phyloP scores from a whole-genome alignment of 225 moss, liverwort and hornwort genomes.

The Rhytidiadelphus loreus region DNA sequence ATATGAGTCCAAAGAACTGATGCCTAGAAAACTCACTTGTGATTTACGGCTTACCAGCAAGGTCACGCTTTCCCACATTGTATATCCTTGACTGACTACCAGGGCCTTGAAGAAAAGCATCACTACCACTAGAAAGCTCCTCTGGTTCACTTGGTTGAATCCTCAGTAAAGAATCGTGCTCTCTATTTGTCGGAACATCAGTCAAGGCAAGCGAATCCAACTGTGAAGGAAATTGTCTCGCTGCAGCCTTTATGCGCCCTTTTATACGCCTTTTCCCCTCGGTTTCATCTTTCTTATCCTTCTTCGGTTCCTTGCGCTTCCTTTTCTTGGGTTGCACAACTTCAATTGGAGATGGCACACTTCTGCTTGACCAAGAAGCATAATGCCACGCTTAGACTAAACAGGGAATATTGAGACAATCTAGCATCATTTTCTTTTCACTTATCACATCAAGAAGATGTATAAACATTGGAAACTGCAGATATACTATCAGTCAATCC shows the following conservation, averaged over 20 bases:
- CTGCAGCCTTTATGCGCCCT: constrained; percentile 80
- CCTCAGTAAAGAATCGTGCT: constrained; percentile 40
- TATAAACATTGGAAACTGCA: not conserved
- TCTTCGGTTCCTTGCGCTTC: constrained; percentile 63
- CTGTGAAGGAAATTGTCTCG: constrained; percentile 46
- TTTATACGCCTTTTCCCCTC: constrained; percentile 75
- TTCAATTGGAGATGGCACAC: constrained; percentile 48
- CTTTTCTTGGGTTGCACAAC: constrained; percentile 68
- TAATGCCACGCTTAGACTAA: not conserved
- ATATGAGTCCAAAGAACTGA: not conserved
- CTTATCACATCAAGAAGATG: not conserved
- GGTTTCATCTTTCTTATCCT: constrained; percentile 54
- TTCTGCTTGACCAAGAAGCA: constrained; percentile 35
- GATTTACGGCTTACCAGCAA: constrained; percentile 11
- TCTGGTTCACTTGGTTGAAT: constrained; percentile 42
- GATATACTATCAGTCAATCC: not conserved
- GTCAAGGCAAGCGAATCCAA: constrained; percentile 1
- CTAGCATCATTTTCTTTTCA: not conserved
- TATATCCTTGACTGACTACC: constrained; percentile 21
- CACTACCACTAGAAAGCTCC: constrained; percentile 68
- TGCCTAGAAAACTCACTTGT: not conserved
- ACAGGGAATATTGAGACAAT: not conserved
- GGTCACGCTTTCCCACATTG: constrained; percentile 23
- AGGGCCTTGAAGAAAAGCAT: constrained; percentile 35
- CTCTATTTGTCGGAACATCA: constrained; percentile 25